phyloP scores from a whole-genome alignment of 2,329 filamentous ascomycete species.

The Parascedosporium putredinis region DNA sequence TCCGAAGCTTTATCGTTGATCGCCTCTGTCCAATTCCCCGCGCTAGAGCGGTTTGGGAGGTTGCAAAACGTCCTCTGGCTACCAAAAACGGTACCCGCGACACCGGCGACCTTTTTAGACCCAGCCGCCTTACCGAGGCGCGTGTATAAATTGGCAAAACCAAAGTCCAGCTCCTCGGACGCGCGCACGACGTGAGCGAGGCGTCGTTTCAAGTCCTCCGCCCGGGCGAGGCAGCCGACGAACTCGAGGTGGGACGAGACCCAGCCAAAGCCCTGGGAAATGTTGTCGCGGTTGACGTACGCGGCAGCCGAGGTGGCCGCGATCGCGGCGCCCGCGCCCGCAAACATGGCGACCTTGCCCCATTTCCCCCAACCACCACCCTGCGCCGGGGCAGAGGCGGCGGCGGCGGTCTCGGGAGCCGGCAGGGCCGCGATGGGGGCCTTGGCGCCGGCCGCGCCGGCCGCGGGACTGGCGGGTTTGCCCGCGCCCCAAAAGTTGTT shows the following conservation, averaged over 20 bases:
- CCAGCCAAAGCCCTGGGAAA: conserved; percentile 69
- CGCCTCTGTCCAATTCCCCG: conserved; percentile 55
- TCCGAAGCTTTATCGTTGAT: conserved; percentile 72
- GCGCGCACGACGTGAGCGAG: conserved; percentile 58
- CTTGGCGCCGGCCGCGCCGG: conserved; percentile 12
- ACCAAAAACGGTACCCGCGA: conserved; percentile 51
- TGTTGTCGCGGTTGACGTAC: conserved; percentile 73
- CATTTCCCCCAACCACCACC: conserved; percentile 69
- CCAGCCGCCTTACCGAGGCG: conserved; percentile 61
- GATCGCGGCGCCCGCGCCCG: conserved; percentile 73
- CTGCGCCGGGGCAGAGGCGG: conserved; percentile 14
- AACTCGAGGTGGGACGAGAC: conserved; percentile 87
- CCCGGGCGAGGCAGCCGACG: conserved; percentile 77
- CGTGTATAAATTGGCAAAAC: conserved; percentile 82
- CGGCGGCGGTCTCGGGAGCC: conserved; percentile 16
- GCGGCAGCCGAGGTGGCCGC: conserved; percentile 75
- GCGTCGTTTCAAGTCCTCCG: conserved; percentile 68
- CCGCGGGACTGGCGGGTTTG: conserved; percentile 5
- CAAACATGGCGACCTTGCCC: conserved; percentile 77
- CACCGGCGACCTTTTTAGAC: conserved; percentile 30
- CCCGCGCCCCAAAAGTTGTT: conserved; percentile 52
- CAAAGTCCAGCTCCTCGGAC: conserved; percentile 54
- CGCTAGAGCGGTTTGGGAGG: conserved; percentile 48
- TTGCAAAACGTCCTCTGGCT: conserved; percentile 82
- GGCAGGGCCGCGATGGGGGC: conserved; percentile 19